These are phyloP conservation scores for Ceriops tagal DNA, from an alignment of 345 rosid species.

Conservation along the genomic window DNA sequence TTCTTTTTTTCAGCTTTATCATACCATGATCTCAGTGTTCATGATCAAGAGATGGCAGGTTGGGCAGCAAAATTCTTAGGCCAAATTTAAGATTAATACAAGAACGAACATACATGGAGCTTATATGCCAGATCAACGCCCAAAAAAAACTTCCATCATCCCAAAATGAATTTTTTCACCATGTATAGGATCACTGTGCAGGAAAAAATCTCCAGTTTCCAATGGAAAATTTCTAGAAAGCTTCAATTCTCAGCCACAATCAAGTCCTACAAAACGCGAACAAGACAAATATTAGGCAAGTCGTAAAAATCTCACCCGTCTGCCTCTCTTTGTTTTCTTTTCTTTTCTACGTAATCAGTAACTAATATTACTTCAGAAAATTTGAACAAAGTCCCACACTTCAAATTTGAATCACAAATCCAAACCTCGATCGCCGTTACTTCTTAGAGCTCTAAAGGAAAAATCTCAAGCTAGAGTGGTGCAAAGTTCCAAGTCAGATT, in stretches of 20 bases:
- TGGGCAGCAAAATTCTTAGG: neutral
- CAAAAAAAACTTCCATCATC: slow-evolving; percentile 12
- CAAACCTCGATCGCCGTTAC: neutral
- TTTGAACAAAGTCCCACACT: slow-evolving; percentile 9
- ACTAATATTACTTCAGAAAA: neutral
- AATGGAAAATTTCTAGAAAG: slow-evolving; percentile 9
- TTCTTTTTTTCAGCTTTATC: slow-evolving; percentile 15
- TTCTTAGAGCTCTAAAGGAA: too few species aligned
- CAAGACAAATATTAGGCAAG: slow-evolving; percentile 20
- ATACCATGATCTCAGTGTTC: slow-evolving; percentile 14
- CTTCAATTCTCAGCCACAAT: slow-evolving; percentile 15
- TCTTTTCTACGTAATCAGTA: neutral
- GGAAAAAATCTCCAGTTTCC: slow-evolving; percentile 27
- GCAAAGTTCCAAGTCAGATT: slow-evolving; percentile 14
- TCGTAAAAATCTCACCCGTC: slow-evolving; percentile 17
- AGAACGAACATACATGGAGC: neutral
- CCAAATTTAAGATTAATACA: slow-evolving; percentile 4
- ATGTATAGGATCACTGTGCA: neutral
- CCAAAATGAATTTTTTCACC: slow-evolving; percentile 6
- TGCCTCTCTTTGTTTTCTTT: slow-evolving; percentile 1
- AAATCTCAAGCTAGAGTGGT: slow-evolving; percentile 9
- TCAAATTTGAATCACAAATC: slow-evolving; percentile 22
- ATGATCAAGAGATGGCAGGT: slow-evolving; percentile 1
- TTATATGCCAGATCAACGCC: neutral
- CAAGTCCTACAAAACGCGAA: slow-evolving; percentile 22